Conservation (phyloP, 2,329 filamentous ascomycete species). For the Pezicula neosporulosa region DNA sequence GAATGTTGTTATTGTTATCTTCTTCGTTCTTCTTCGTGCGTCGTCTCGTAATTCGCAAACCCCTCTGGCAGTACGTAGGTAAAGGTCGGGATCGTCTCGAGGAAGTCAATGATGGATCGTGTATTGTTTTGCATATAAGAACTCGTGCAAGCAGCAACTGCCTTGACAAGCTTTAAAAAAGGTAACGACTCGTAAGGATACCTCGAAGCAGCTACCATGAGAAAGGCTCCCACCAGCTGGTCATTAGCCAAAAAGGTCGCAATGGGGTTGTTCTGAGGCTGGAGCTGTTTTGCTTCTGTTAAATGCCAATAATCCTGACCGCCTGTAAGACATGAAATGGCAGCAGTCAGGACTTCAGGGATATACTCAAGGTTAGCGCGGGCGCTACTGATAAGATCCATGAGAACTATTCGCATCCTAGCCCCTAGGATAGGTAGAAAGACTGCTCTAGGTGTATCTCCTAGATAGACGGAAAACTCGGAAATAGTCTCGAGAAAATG, state of each 20-base stretch:
- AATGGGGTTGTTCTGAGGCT: constrained; percentile 29
- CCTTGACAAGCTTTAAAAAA: constrained; percentile 69
- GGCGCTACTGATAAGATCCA: constrained; percentile 28
- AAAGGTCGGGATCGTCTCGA: constrained; percentile 68
- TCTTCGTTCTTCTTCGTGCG: constrained; percentile 89
- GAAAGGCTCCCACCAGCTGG: constrained; percentile 43
- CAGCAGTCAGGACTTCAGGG: constrained; percentile 28
- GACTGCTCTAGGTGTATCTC: constrained; percentile 28
- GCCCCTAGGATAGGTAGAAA: constrained; percentile 35
- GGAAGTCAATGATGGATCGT: constrained; percentile 53
- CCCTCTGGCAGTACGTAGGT: constrained; percentile 71
- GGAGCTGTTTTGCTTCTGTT: constrained; percentile 15
- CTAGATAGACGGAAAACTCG: constrained; percentile 38
- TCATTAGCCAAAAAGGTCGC: constrained; percentile 44
- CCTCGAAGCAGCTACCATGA: constrained; percentile 56
- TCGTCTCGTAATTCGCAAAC: constrained; percentile 73
- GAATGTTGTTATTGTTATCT: constrained; percentile 77
- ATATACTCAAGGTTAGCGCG: constrained; percentile 29
- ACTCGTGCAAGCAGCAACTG: constrained; percentile 50
- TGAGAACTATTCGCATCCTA: constrained; percentile 30
- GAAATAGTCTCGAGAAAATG: constrained; percentile 45
- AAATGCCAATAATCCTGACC: constrained; percentile 28
- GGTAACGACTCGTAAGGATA: constrained; percentile 85
- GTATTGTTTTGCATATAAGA: constrained; percentile 30
- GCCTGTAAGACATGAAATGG: constrained; percentile 24